Conservation (phyloP, 495 filamentous ascomycete species). For the Barbatosphaeria neglecta region DNA sequence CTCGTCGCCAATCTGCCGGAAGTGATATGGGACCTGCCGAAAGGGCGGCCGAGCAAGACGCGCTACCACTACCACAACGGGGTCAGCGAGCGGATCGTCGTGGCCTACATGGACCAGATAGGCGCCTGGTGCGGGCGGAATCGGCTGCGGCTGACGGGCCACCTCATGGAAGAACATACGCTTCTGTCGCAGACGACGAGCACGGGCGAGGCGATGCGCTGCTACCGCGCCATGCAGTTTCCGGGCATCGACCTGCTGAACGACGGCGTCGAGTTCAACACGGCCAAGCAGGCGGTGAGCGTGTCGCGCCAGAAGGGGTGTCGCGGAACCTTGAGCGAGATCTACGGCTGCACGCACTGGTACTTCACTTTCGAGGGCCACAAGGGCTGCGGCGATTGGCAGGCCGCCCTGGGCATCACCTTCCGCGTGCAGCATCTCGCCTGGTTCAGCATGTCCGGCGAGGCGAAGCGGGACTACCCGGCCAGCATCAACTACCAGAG, state of each 20-base stretch:
- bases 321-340: conserved; percentile 7
- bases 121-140: conserved; percentile 11
- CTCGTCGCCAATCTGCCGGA: conserved; percentile 6
- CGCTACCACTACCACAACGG: conserved; percentile 13
- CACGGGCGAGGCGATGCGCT: conserved; percentile 16
- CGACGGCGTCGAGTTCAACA: conserved; percentile 13
- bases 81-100: conserved; percentile 11
- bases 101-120: conserved; percentile 11
- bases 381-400: conserved; percentile 18
- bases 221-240: conserved; percentile 10
- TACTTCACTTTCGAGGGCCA: conserved; percentile 16
- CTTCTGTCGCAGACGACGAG: conserved; percentile 10
- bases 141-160: conserved; percentile 10
- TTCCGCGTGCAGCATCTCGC: conserved; percentile 13
- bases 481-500: conserved; percentile 16
- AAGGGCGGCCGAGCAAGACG: conserved; percentile 4
- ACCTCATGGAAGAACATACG: conserved; percentile 16
- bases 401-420: conserved; percentile 15
- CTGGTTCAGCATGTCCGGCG: conserved; percentile 16
- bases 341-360: conserved; percentile 16
- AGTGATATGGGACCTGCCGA: conserved; percentile 11
- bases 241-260: conserved; percentile 14
- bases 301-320: conserved; percentile 11
- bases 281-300: conserved; percentile 13
- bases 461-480: conserved; percentile 15